phyloP scores from a whole-genome alignment of 495 filamentous ascomycete genomes.

The Aspergillus olivimuriae region DNA sequence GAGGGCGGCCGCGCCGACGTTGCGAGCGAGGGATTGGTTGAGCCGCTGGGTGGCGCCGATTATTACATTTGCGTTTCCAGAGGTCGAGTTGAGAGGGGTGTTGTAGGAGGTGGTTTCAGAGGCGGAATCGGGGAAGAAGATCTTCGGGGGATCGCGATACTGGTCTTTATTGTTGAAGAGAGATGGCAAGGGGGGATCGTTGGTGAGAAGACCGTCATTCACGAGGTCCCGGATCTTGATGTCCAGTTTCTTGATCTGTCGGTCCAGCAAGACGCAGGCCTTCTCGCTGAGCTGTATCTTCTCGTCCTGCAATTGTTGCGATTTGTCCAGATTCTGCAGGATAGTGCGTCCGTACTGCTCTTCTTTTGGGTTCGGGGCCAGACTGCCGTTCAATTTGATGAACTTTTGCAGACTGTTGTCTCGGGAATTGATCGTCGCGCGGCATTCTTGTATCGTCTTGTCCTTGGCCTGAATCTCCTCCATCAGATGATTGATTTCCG shows the following conservation, averaged over 20 bases:
- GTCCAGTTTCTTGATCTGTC: conserved; percentile 83
- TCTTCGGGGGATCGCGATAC: conserved; percentile 49
- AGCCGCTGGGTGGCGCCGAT: conserved; percentile 40
- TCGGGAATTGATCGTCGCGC: conserved; percentile 64
- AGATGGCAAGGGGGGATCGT: conserved; percentile 73
- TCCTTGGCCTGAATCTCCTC: conserved; percentile 95
- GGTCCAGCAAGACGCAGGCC: conserved; percentile 71
- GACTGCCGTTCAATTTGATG: conserved; percentile 77
- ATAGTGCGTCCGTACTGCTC: conserved; percentile 65
- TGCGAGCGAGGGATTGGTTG: conserved; percentile 35
- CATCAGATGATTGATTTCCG: conserved; percentile 85
- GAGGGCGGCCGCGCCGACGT: conserved; percentile 14
- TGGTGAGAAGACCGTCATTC: conserved; percentile 70
- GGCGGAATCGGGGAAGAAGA: conserved; percentile 41
- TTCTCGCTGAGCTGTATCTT: conserved; percentile 79
- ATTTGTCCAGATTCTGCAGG: conserved; percentile 61
- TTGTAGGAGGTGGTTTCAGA: conserved; percentile 31
- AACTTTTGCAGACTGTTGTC: conserved; percentile 85
- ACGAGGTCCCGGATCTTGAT: conserved; percentile 76
- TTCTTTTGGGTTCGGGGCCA: conserved; percentile 80
- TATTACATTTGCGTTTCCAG: conserved; percentile 36
- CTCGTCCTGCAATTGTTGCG: conserved; percentile 73
- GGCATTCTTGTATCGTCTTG: conserved; percentile 64
- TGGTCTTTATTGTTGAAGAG: conserved; percentile 57
- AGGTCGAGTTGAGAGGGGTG: conserved; percentile 36